Percentiles rank a stretch among this genome's conserved stretches.
Evolutionary conservation across 768 basidiomycete genomes (phyloP).

Genomic region (Podaxis sp.): DNA sequence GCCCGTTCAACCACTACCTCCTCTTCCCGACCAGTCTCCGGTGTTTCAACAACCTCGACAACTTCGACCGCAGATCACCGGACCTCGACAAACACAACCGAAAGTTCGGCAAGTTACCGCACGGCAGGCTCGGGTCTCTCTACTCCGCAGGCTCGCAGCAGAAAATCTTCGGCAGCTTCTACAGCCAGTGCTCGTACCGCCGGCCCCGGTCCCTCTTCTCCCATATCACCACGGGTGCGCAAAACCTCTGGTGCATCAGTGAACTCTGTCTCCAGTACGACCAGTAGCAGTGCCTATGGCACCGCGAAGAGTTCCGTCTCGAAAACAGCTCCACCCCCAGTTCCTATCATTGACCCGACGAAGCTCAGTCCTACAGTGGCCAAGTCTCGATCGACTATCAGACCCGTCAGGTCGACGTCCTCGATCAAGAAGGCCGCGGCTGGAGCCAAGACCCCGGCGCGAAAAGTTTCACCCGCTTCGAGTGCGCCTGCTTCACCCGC

Average conservation of each 20-base stretch:
- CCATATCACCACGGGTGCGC: slow-evolving; percentile 18
- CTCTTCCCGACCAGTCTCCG: slow-evolving; percentile 17
- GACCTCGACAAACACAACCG: slow-evolving; percentile 9
- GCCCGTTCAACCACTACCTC: slow-evolving; percentile 12
- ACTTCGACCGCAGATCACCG: neutral
- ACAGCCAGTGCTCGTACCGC: slow-evolving; percentile 19
- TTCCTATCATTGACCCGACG: slow-evolving; percentile 11
- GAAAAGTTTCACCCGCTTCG: neutral
- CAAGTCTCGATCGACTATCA: neutral
- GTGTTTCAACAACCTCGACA: slow-evolving; percentile 17
- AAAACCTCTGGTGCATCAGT: slow-evolving; percentile 23
- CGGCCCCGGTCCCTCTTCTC: slow-evolving; percentile 8
- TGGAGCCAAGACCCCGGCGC: neutral
- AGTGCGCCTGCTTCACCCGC: slow-evolving; percentile 7
- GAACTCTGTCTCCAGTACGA: slow-evolving; percentile 21
- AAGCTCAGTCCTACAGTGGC: slow-evolving; percentile 6
- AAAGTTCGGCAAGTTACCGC: slow-evolving; percentile 31
- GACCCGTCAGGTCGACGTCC: slow-evolving; percentile 4
- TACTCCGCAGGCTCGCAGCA: slow-evolving; percentile 22
- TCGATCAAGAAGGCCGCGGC: slow-evolving; percentile 4
- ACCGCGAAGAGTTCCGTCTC: slow-evolving; percentile 15
- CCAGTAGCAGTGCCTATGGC: slow-evolving; percentile 10
- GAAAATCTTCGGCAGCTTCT: slow-evolving; percentile 28
- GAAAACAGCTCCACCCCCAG: slow-evolving; percentile 12
- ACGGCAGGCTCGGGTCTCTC: slow-evolving; percentile 34